Evolutionary conservation across 1,139 yeast genomes (phyloP).

Genomic region (Hemisphaericaspora xylanilytica): DNA sequence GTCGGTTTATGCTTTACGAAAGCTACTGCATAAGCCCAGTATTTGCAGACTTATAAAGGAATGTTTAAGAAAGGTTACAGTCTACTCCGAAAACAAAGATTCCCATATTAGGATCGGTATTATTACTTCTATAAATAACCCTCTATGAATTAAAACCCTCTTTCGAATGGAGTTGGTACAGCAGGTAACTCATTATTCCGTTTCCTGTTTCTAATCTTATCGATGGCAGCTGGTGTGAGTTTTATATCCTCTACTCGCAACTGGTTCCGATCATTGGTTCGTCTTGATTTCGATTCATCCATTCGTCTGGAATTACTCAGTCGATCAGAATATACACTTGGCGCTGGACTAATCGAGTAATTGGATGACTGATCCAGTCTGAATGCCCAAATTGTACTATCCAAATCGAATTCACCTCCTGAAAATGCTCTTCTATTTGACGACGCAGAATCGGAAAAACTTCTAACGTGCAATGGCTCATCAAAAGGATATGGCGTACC

Average conservation of each 20-base stretch:
- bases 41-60: no score
- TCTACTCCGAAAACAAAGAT: no score
- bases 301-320: not conserved
- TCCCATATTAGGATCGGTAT: no score
- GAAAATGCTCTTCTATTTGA: constrained; percentile 10
- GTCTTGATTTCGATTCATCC: not conserved
- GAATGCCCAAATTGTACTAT: constrained; percentile 5
- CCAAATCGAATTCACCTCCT: constrained; percentile 12
- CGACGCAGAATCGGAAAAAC: constrained; percentile 3
- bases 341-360: not conserved
- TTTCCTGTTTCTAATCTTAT: constrained; percentile 1
- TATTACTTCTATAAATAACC: no score
- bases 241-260: not conserved
- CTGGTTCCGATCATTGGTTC: not conserved
- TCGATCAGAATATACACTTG: not conserved
- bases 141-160: not conserved
- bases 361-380: constrained; percentile 1
- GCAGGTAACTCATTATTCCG: constrained; percentile 9
- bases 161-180: constrained; percentile 9
- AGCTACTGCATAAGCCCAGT: no score
- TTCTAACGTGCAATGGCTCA: constrained; percentile 1
- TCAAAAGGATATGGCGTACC: constrained; percentile 3
- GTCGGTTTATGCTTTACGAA: no score
- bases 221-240: not conserved
- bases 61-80: no score